Percentiles rank a stretch among this genome's conserved stretches.
Conservation (phyloP, 1,284 basidiomycete species). For the Ceratorhiza oryzae-sativae region DNA sequence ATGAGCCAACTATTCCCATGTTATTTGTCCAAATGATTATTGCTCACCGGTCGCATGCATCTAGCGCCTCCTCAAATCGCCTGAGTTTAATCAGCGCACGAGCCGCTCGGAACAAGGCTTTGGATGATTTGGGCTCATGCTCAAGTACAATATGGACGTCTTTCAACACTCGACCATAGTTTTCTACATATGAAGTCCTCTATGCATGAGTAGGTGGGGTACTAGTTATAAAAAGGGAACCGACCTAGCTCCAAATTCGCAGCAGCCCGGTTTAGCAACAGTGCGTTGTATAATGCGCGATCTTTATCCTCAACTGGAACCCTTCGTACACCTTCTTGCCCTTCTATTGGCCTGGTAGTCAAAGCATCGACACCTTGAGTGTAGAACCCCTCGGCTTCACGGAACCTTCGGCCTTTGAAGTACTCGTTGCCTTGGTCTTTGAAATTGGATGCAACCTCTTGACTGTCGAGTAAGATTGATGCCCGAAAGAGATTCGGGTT, state of each 20-base stretch:
- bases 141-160: constrained; percentile 81
- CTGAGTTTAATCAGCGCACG: constrained; percentile 76
- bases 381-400: constrained; percentile 91
- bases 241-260: constrained; percentile 88
- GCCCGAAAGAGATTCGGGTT: neutral
- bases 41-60: constrained; percentile 67
- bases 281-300: constrained; percentile 64
- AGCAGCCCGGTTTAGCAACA: constrained; percentile 90
- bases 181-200: constrained; percentile 61
- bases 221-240: constrained; percentile 45
- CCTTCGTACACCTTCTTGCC: neutral
- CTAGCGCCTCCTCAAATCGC: constrained; percentile 77
- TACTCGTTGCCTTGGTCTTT: constrained; percentile 97
- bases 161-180: constrained; percentile 82
- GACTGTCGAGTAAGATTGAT: constrained; percentile 50
- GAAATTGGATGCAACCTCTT: constrained; percentile 88
- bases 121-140: constrained; percentile 69
- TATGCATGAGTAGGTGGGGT: neutral
- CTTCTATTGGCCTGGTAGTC: neutral
- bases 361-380: constrained; percentile 83
- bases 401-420: constrained; percentile 83
- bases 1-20: too few species aligned
- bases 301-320: constrained; percentile 65
- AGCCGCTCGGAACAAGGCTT: constrained; percentile 85
- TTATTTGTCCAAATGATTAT: too few species aligned